Evolutionary conservation across 2,329 filamentous ascomycete genomes (phyloP).

Genomic region (Ilyonectria mors-panacis): DNA sequence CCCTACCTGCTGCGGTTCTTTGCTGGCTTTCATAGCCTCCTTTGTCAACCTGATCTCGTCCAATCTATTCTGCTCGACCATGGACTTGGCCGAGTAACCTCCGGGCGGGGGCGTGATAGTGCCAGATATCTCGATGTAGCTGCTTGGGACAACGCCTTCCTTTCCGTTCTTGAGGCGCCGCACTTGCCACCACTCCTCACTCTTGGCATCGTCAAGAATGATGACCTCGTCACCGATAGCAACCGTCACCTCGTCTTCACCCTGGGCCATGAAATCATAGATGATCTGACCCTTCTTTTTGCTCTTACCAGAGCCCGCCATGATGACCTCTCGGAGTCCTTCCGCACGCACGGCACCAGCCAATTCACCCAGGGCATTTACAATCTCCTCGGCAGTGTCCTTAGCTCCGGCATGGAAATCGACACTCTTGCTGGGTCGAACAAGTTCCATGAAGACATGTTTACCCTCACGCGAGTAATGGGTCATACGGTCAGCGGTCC

Average conservation of each 20-base stretch:
- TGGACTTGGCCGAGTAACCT: conserved; percentile 69
- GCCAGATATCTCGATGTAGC: conserved; percentile 92
- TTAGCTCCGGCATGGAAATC: conserved; percentile 98
- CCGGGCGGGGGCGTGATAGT: conserved; percentile 67
- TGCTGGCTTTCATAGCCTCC: conserved; percentile 78
- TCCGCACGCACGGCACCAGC: conserved; percentile 89
- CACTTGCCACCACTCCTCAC: conserved; percentile 99
- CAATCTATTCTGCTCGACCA: conserved; percentile 81
- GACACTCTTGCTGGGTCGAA: conserved; percentile 92
- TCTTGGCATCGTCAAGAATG: conserved; percentile 89
- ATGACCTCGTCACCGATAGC: conserved; percentile 91
- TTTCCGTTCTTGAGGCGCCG: conserved; percentile 90
- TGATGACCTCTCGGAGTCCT: conserved; percentile 86
- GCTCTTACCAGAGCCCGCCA: conserved; percentile 85
- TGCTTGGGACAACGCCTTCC: conserved; percentile 96
- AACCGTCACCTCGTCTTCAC: conserved; percentile 96
- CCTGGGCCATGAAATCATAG: conserved; percentile 97
- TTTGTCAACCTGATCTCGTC: conserved; percentile 90
- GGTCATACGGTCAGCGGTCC: conserved; percentile 95
- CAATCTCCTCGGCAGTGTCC: conserved; percentile 95
- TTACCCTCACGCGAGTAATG: conserved; percentile 99
- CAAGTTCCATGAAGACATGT: conserved; percentile 95
- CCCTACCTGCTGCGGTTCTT: conserved; percentile 77
- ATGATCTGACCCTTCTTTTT: conserved; percentile 90
- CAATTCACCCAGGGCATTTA: conserved; percentile 88